These are phyloP conservation scores for Petrea volubilis DNA, from an alignment of 257 asterid species.

Conservation along the genomic window DNA sequence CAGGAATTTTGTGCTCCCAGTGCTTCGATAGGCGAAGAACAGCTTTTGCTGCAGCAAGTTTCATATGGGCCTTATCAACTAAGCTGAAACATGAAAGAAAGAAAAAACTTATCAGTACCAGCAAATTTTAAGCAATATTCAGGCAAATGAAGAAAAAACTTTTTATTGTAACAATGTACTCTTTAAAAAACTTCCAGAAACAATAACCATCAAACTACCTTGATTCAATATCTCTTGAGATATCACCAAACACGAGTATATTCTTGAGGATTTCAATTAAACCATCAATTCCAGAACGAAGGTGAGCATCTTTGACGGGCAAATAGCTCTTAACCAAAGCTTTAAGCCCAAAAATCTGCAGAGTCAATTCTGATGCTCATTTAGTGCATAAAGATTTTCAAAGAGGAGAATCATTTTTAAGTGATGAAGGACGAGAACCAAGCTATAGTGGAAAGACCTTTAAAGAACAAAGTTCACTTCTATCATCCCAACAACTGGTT, in stretches of 20 bases:
- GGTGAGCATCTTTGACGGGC: constrained; percentile 95
- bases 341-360: constrained; percentile 92
- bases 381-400: constrained; percentile 13
- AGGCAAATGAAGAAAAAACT: background rate
- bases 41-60: constrained; percentile 97
- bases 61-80: constrained; percentile 88
- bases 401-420: constrained; percentile 14
- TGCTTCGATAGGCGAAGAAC: constrained; percentile 89
- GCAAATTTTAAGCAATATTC: constrained; percentile 11
- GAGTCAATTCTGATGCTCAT: background rate
- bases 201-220: constrained; percentile 48
- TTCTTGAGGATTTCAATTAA: constrained; percentile 68
- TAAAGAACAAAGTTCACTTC: constrained; percentile 84
- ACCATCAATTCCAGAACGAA: constrained; percentile 84
- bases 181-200: background rate
- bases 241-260: constrained; percentile 75
- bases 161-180: constrained; percentile 8
- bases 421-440: constrained; percentile 13
- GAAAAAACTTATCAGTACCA: constrained; percentile 25
- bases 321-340: constrained; percentile 94
- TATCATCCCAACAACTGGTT: constrained; percentile 79
- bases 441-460: constrained; percentile 54
- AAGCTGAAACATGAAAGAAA: constrained; percentile 50
- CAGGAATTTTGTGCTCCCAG: constrained; percentile 96
- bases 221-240: constrained; percentile 67